These are phyloP conservation scores for Kwoniella heveanensis DNA, from an alignment of 768 basidiomycete species.

Conservation along the genomic window DNA sequence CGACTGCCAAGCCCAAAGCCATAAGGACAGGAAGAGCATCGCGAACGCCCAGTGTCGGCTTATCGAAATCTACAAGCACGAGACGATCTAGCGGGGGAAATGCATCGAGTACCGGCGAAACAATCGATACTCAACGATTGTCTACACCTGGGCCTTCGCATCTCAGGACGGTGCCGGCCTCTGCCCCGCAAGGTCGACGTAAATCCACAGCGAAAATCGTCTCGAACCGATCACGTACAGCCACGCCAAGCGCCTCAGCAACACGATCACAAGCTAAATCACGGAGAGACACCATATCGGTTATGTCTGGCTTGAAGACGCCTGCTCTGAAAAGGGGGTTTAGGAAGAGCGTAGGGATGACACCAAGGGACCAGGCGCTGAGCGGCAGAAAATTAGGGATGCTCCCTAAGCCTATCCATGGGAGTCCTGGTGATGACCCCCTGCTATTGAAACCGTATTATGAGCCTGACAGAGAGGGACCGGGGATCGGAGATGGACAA, in stretches of 20 bases:
- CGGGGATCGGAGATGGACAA: slow-evolving; percentile 1
- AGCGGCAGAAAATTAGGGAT: slow-evolving; percentile 23
- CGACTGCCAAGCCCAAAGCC: slow-evolving; percentile 10
- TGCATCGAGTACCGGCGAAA: neutral
- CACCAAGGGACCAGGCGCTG: slow-evolving; percentile 16
- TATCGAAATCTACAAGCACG: slow-evolving; percentile 3
- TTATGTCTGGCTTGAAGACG: slow-evolving; percentile 1
- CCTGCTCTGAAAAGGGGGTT: slow-evolving; percentile 2
- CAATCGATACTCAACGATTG: neutral
- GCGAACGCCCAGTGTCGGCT: slow-evolving; percentile 1
- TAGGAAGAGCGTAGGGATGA: slow-evolving; percentile 17
- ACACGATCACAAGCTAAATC: neutral
- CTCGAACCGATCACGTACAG: neutral
- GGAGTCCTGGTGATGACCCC: slow-evolving; percentile 30
- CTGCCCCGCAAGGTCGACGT: slow-evolving; percentile 9
- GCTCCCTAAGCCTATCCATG: slow-evolving; percentile 22
- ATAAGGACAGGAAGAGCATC: slow-evolving; percentile 10
- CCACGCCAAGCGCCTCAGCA: neutral
- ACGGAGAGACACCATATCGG: slow-evolving; percentile 9
- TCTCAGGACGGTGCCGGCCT: slow-evolving; percentile 1
- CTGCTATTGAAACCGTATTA: slow-evolving; percentile 16
- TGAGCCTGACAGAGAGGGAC: neutral
- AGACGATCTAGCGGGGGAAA: slow-evolving; percentile 4
- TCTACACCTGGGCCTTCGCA: neutral
- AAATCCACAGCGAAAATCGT: neutral